Evolutionary conservation across 139 green algal genomes (phyloP), one percentile per base, ranked within the genome.

Genomic region (Deuterostichococcus epilithicus): DNA sequence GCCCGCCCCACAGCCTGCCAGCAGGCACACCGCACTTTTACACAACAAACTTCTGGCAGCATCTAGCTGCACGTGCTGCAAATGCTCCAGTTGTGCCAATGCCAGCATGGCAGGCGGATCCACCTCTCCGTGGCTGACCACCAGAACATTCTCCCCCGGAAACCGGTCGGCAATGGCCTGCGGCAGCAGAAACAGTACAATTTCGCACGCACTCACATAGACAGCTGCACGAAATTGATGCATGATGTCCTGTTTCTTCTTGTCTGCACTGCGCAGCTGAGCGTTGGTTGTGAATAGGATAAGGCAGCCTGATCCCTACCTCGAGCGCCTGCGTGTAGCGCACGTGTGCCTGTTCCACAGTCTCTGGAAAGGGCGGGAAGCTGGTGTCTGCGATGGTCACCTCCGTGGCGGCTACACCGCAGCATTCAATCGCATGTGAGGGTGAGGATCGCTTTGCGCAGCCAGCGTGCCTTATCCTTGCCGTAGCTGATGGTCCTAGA

Each of bases 121-220:
- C 26, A 45, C 76, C 52, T 81, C 76, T 22, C 76, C 76, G 65
- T 81, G 76, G 26, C 67, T 66, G 23, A 81, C 70, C 4, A 81
- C 36, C 69, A 76, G 52, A 18, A 81, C 36, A n/a, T 81, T 79
- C 38, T 68, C 68, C n/a, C 47, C 34, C 5, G 44, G 20, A 63
- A 68, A 68, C 15, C 70, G 65, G 38, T 81, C 72, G 58, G 69
- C 76, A 36, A 76, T 72, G 2, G 22, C 70, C 70, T 81, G 69
- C 52, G 76, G 69, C 76, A 63, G 47, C 35, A 33, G 52, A n/a
- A 25, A 63, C 28, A 8, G 13, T 8, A 23, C 42, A 52, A 13
- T 52, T 13, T 52, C 42, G 42, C n/a, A n/a, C n/a, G n/a, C n/a
- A n/a, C n/a, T n/a, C n/a, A n/a, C n/a, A n/a, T n/a, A n/a, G n/a